Base-by-base conservation (phyloP, 768 basidiomycete species). In the Austroboletus eburneus region DNA sequence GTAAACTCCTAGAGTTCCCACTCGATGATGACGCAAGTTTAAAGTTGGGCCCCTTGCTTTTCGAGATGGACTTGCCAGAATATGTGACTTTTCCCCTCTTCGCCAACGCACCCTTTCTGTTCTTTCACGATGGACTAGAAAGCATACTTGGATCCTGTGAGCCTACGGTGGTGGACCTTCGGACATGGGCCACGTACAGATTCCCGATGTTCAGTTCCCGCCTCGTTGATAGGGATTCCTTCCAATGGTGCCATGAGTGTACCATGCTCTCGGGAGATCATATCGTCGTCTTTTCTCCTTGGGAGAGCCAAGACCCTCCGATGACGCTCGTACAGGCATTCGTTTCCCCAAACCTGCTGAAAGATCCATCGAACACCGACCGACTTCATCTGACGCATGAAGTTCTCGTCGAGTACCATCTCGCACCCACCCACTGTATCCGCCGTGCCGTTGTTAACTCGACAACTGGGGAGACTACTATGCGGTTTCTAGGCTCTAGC, bases 1-100 rank as follows among this genome's bases (percentile, higher is more conserved):
- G 57, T 23, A 58, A 60, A 36, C 58, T 58, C 18, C 39, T 58
- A 18, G 57, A 60, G 20, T 58, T 58, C n/a, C 46, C 39, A 9
- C 23, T 58, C 2, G 46, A 48, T 25, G 46, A 59, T 21, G 49
- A 53, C 22, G 39, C 35, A 7, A 41, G 44, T 37, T 38, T 50
- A 23, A 42, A 8, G 29, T 20, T 59, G 3, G 57, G 57, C 25
- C 57, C 54, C 14, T 20, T 39, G 27, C 27, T 27, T 2, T 53
- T 39, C 18, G 50, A 58, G 36, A 53, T 50, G 44, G 57, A 59
- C 48, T 30, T 58, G 34, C 57, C 57, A 2, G 34, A 18, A n/a
- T 42, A 39, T 33, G 51, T 42, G 9, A 50, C 52, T 23, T 58
- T 59, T 2, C 57, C 57, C 18, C 1, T 59, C 24, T 46, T 41